Conservation (phyloP, 257 asterid species). For the Orobanche coerulescens region DNA sequence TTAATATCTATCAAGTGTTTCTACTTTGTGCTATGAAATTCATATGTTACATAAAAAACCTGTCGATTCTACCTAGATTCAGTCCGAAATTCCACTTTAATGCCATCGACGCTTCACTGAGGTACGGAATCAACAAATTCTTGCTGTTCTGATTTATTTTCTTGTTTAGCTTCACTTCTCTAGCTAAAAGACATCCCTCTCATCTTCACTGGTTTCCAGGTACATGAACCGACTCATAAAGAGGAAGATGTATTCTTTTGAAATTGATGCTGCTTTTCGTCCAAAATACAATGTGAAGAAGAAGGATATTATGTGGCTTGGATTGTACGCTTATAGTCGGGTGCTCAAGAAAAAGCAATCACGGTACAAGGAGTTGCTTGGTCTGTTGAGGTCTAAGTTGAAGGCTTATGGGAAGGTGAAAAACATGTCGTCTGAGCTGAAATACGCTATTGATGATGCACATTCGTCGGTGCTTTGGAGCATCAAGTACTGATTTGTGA, state of each 20-base stretch:
- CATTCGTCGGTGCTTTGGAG: constrained; percentile 61
- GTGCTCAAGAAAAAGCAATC: constrained; percentile 62
- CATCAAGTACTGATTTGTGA: constrained; percentile 44
- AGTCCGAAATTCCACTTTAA: constrained; percentile 32
- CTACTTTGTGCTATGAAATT: constrained; percentile 86
- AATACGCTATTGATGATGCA: constrained; percentile 54
- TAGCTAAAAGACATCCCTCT: background rate
- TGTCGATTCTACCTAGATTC: constrained; percentile 42
- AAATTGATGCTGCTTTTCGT: constrained; percentile 27
- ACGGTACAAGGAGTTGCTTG: constrained; percentile 38
- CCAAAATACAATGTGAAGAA: constrained; percentile 49
- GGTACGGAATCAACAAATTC: constrained; percentile 31
- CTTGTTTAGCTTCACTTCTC: background rate
- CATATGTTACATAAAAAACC: constrained; percentile 40
- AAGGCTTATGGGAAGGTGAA: constrained; percentile 28
- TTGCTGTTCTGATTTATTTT: background rate
- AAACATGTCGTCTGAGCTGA: constrained; percentile 37
- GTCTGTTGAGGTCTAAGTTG: constrained; percentile 34
- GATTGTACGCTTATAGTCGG: constrained; percentile 51
- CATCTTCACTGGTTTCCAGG: constrained; percentile 30
- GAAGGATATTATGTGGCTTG: constrained; percentile 63
- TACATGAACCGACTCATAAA: constrained; percentile 59
- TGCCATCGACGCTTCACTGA: constrained; percentile 43
- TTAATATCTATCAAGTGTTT: constrained; percentile 75
- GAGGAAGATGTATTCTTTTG: constrained; percentile 42